Evolutionary conservation across 2,329 filamentous ascomycete species (phyloP), one percentile per base, ranked within the genome.

Genomic region (Trichoderma polysporum): DNA sequence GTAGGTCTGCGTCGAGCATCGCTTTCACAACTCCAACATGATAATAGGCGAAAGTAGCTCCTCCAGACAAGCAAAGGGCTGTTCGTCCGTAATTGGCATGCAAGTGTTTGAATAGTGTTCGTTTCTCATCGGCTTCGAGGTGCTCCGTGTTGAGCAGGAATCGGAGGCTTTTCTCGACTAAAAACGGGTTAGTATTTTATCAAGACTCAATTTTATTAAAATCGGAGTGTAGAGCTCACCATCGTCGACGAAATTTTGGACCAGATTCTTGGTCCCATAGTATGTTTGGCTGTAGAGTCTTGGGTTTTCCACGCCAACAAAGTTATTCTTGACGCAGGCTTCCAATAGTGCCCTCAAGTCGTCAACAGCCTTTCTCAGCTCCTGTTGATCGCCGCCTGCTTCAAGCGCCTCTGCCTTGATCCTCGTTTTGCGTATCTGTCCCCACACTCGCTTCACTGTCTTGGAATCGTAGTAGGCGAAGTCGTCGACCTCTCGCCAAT

Each of bases 271-370:
- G n/a, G 95, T 98, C 35, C 95, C 95, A 73, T 93, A 97, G 76
- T 99, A 99, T 3, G 94, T 97, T 80, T 98, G 94, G 73, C 92
- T 97, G 77, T 99, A 99, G n/a, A 99, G 81, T 64, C 93, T 87
- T 10, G 94, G 89, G 73, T 97, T 98, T 78, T 99, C 95, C 15
- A 97, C 90, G 0, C 95, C 95, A 19, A 92, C 93, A 79, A 98
- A 99, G 76, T 99, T 98, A 79, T 94, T 97, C 85, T 97, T 99
- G 73, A 97, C 91, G 76, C 94, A 98, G 15, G 92, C 92, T 80
- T 97, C 93, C 22, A 96, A 82, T 68, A 98, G 79, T 0, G 85
- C 85, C 69, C 89, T 90, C 64, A 99, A 83, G 64, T 95, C 92
- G 69, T 94, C 90, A 2, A 93, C 82, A 0, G 89, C 84, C 67